phyloP scores from a whole-genome alignment of 73 alveolate species.

The Tetrahymena borealis region DNA sequence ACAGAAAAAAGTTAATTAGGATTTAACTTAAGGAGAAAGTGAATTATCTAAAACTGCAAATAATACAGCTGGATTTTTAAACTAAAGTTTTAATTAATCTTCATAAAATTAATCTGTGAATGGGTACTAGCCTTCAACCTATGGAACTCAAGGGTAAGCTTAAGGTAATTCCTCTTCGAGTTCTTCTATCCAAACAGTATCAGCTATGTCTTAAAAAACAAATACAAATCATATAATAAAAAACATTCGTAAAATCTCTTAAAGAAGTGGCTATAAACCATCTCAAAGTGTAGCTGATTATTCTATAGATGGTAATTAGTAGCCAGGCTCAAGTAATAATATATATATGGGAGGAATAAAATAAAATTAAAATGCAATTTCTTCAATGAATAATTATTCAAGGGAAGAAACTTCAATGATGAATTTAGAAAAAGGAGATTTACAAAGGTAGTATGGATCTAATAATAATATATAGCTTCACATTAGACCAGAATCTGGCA shows the following conservation, averaged over 20 bases:
- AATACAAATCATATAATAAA: neutral
- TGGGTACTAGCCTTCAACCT: neutral
- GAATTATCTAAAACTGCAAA: neutral
- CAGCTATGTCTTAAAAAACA: neutral
- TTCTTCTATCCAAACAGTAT: neutral
- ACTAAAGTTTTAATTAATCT: neutral
- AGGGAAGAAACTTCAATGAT: neutral
- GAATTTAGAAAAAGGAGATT: neutral
- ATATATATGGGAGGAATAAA: neutral
- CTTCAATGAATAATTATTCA: neutral
- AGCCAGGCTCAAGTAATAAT: neutral
- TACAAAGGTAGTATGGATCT: neutral
- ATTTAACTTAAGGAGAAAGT: neutral
- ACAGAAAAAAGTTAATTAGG: neutral
- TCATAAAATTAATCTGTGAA: neutral
- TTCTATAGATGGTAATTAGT: neutral
- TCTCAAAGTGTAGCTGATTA: neutral
- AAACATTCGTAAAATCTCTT: neutral
- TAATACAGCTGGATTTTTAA: neutral
- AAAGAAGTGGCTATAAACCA: neutral
- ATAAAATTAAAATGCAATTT: neutral
- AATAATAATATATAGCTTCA: neutral
- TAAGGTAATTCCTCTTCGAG: neutral
- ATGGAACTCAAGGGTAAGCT: neutral
- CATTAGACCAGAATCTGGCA: neutral